Percentiles rank a stretch among this genome's conserved stretches.
Conservation (phyloP, 2,329 filamentous ascomycete species). For the Teratosphaeriaceae sp. region DNA sequence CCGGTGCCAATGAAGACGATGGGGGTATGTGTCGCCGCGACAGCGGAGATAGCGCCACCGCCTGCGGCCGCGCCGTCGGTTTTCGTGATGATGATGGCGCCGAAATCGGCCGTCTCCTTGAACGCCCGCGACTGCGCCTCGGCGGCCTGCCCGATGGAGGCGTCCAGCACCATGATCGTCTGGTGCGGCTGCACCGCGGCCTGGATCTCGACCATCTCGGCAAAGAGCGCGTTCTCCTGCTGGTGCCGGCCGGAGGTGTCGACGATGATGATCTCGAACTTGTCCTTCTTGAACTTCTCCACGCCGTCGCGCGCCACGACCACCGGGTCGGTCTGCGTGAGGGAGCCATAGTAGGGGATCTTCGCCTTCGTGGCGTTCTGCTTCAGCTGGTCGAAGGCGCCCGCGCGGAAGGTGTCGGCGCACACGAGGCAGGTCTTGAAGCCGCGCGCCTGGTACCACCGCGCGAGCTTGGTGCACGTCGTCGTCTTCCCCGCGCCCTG, state of each 20-base stretch:
- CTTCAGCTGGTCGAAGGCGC: constrained; percentile 97
- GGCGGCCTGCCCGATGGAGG: constrained; percentile 92
- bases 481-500: constrained; percentile 98
- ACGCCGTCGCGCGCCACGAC: constrained; percentile 93
- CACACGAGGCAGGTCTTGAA: constrained; percentile 93
- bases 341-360: constrained; percentile 94
- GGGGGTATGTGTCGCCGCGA: constrained; percentile 90
- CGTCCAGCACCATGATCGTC: constrained; percentile 96
- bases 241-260: constrained; percentile 93
- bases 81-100: constrained; percentile 98
- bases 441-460: constrained; percentile 88
- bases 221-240: constrained; percentile 90
- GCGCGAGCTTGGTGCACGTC: constrained; percentile 91
- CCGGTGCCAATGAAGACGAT: constrained; percentile 98
- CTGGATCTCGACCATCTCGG: constrained; percentile 97
- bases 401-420: constrained; percentile 96
- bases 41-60: constrained; percentile 94
- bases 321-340: constrained; percentile 94
- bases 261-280: constrained; percentile 97
- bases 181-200: constrained; percentile 84
- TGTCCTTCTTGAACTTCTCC: constrained; percentile 98
- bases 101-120: constrained; percentile 95
- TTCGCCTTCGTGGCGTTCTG: constrained; percentile 99
- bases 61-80: constrained; percentile 93
- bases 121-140: constrained; percentile 93